phyloP scores from a whole-genome alignment of 192 early-diverging fungal genomes.

The Gigaspora rosea region DNA sequence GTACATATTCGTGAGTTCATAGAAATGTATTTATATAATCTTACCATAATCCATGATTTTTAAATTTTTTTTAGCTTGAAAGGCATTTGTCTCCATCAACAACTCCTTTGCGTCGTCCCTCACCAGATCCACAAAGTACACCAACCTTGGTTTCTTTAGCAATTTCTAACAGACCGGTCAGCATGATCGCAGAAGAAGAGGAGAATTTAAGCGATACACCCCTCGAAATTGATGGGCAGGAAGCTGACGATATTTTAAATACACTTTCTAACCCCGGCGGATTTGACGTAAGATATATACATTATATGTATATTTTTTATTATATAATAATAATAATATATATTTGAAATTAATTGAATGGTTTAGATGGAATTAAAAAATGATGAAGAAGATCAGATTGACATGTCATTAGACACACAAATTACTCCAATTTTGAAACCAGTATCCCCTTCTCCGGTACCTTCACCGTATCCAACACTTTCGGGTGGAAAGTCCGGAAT shows the following conservation, averaged over 20 bases:
- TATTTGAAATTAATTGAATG: too few species aligned
- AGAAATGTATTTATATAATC: too few species aligned
- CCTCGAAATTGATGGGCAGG: constrained; percentile 18
- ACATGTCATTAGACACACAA: constrained; percentile 13
- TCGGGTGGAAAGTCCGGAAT: constrained; percentile 13
- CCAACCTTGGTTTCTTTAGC: background rate
- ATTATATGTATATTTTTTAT: background rate
- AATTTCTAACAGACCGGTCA: background rate
- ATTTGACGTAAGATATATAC: constrained; percentile 14
- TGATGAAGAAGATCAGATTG: constrained; percentile 22
- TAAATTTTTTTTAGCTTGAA: constrained; percentile 7
- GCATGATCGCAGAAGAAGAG: constrained; percentile 18
- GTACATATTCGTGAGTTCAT: background rate
- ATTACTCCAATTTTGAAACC: constrained; percentile 16
- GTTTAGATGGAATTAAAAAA: too few species aligned
- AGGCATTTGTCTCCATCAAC: constrained; percentile 26
- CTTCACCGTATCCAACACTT: constrained; percentile 3
- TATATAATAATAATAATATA: too few species aligned
- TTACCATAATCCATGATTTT: too few species aligned
- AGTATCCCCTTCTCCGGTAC: constrained; percentile 20
- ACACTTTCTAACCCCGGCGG: background rate
- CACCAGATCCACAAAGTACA: constrained; percentile 3
- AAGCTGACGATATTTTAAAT: constrained; percentile 30
- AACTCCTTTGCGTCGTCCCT: constrained; percentile 14
- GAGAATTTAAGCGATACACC: constrained; percentile 29